Evolutionary conservation across 495 filamentous ascomycete genomes (phyloP), one percentile per base, ranked within the genome.

Genomic region (Aspergillus wentii): DNA sequence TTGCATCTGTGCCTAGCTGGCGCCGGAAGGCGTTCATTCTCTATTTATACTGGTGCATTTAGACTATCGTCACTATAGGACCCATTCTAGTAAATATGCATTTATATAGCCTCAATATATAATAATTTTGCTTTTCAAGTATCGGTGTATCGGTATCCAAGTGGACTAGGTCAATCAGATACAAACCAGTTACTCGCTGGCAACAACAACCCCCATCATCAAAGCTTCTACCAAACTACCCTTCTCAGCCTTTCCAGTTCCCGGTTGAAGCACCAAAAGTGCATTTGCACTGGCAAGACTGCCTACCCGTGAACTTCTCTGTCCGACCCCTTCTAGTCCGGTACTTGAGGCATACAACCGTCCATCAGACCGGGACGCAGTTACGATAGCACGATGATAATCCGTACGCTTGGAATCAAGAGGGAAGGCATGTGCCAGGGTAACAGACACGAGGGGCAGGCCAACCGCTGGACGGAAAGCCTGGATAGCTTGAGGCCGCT

Each of bases 241-340:
- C 56, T 77, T 76, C 11, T 49, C 56, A 5, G 73, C 49, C 14
- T 54, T 50, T 4, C 70, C 73, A 10, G 66, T 58, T 16, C 63
- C 67, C 7, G 78, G 68, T 29, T 84, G 86, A 51, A 98, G 65
- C 48, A 81, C 84, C 22, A 97, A 61, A 40, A 98, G 65, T 26
- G 83, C 86, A 65, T 98, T 97, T 16, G 94, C 88, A 20, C 81
- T 80, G 25, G 82, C 84, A 36, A 96, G 68, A 57, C 92, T 97
- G 0, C 88, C 88, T 5, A 98, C 84, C 41, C 76, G 75, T 4
- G 87, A 94, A 49, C 92, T 97, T 30, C 92, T 72, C 64, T 98
- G 92, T 19, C 65, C 65, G 3, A 60, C 61, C 7, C 64, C 67
- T 17, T 56, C 59, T 0, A 79, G 76, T 1, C 92, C 92, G 2